Evolutionary conservation across 192 early-diverging fungal species (phyloP).

Genomic region (Linderina pennispora): DNA sequence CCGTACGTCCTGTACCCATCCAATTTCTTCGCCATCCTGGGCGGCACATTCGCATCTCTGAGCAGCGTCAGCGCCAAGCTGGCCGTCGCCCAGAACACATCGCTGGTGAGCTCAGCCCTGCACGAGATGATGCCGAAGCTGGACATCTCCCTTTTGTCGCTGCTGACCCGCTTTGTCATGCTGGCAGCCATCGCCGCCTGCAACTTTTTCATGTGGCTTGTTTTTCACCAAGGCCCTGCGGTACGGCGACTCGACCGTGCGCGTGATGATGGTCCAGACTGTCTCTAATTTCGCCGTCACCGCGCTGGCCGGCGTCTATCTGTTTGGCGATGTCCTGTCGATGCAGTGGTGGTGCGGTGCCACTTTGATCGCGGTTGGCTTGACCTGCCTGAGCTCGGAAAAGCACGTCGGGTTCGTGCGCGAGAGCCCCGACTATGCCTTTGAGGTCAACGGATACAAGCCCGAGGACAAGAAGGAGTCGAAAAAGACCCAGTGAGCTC

Average conservation of each 20-base stretch:
- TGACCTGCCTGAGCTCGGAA: slow-evolving; percentile 26
- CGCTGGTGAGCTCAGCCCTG: slow-evolving; percentile 3
- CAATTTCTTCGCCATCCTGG: slow-evolving; percentile 40
- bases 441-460: slow-evolving; percentile 3
- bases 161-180: slow-evolving; percentile 40
- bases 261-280: slow-evolving; percentile 74
- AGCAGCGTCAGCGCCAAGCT: slow-evolving; percentile 82
- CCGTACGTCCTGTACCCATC: slow-evolving; percentile 14
- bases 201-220: slow-evolving; percentile 85
- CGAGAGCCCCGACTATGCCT: slow-evolving; percentile 5
- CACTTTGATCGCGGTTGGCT: slow-evolving; percentile 53
- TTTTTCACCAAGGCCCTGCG: slow-evolving; percentile 79
- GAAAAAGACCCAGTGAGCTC: neutral
- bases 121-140: slow-evolving; percentile 11
- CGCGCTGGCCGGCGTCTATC: slow-evolving; percentile 59
- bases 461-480: neutral
- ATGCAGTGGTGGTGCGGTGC: slow-evolving; percentile 85
- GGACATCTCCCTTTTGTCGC: slow-evolving; percentile 2
- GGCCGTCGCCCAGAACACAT: slow-evolving; percentile 41
- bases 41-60: slow-evolving; percentile 68
- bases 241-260: slow-evolving; percentile 62
- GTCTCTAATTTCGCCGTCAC: slow-evolving; percentile 71
- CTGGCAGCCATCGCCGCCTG: slow-evolving; percentile 58
- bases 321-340: slow-evolving; percentile 70
- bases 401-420: slow-evolving; percentile 4